Evolutionary conservation across 768 basidiomycete species (phyloP).

Genomic region (Kwoniella newhampshirensis): DNA sequence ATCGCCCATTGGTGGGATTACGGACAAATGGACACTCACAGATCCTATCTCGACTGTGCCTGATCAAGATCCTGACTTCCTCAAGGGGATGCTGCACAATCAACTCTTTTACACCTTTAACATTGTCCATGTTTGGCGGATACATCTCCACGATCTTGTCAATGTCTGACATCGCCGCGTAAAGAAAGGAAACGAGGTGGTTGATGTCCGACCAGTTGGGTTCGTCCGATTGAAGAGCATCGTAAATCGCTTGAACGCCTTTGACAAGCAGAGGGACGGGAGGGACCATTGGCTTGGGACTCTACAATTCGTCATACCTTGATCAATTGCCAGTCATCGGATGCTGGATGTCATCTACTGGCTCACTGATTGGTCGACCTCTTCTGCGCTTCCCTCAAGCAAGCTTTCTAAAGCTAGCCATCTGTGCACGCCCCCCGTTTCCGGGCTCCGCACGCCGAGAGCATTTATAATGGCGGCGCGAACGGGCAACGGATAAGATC

Average conservation of each 20-base stretch:
- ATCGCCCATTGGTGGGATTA: not conserved
- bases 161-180: constrained; percentile 19
- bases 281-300: not conserved
- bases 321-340: not conserved
- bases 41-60: constrained; percentile 12
- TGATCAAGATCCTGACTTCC: constrained; percentile 4
- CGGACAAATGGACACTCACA: constrained; percentile 19
- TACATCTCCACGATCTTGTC: constrained; percentile 13
- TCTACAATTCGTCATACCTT: not conserved
- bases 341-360: not conserved
- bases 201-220: constrained; percentile 12
- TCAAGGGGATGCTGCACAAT: constrained; percentile 13
- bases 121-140: not conserved
- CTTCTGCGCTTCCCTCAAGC: not conserved
- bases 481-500: not conserved
- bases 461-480: constrained; percentile 10
- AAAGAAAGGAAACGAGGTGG: constrained; percentile 17
- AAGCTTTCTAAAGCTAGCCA: constrained; percentile 20
- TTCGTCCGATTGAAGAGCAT: not conserved
- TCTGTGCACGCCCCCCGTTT: constrained; percentile 1
- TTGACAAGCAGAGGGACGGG: constrained; percentile 4
- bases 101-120: constrained; percentile 12
- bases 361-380: constrained; percentile 1
- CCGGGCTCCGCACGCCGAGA: constrained; percentile 7
- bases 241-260: not conserved